Evolutionary conservation across 2,329 filamentous ascomycete species (phyloP), one percentile per base, ranked within the genome.

Genomic region (Hypomyces rosellus): DNA sequence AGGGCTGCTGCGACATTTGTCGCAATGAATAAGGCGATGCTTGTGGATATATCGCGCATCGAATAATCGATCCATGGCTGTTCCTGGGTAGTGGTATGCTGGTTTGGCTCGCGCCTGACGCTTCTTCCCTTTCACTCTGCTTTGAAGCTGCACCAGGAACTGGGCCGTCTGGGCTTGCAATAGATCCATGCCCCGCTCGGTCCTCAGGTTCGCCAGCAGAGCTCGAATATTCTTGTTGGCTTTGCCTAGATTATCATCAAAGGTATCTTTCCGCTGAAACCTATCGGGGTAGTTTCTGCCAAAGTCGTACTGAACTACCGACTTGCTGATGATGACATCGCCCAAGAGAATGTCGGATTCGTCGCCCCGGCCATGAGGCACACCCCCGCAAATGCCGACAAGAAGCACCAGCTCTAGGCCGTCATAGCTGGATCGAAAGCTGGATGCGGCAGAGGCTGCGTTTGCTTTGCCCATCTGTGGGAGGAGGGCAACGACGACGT

Each of bases 361-460:
- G 12, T 33, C 33, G n/a, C 45, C 25, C 34, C n/a, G 15, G 5
- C 30, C n/a, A 8, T 42, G 33, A 11, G 69, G 68, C 5, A 64
- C 57, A 12, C 63, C 68, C 5, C 68, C 70, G 48, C 69, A 73
- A 1, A 73, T 57, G 0, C 71, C 71, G 3, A 69, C 68, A 2
- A 73, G 39, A 1, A 74, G 45, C 2, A 57, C 66, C 1, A 71
- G 54, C 34, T 56, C 59, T 13, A 74, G 43, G 8, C 53, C 50
- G 0, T 48, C 46, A 46, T 67, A 74, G 45, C 66, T 72, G 4
- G 57, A 57, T 0, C 61, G 58, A 6, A 71, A 49, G 22, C 56
- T 61, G 1, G 59, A 53, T 0, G 65, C 59, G 0, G 57, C 55
- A 25, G 51, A 55, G 2, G 65, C 63, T 0, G 66, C 61, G 36